phyloP scores from a whole-genome alignment of 805 yeast genomes.

The Candida morakotiae region DNA sequence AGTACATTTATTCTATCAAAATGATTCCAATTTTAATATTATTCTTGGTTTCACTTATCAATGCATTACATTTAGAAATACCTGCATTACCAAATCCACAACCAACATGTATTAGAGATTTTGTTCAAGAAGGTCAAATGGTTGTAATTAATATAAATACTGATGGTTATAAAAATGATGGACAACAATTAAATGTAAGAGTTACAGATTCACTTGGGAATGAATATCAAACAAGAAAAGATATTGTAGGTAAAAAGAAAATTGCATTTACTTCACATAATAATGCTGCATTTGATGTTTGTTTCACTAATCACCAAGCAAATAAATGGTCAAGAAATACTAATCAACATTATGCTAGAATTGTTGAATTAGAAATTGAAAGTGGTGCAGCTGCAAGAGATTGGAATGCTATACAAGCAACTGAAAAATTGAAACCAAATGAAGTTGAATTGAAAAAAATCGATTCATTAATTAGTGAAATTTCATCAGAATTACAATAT shows the following conservation, averaged over 20 bases:
- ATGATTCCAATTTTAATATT: slow-evolving; percentile 2
- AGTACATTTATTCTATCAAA: neutral
- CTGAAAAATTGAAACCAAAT: slow-evolving; percentile 87
- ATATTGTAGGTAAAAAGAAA: slow-evolving; percentile 66
- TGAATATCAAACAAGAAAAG: slow-evolving; percentile 71
- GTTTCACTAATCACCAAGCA: slow-evolving; percentile 66
- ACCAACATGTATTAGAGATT: slow-evolving; percentile 89
- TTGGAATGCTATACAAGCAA: slow-evolving; percentile 92
- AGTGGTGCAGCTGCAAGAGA: slow-evolving; percentile 97
- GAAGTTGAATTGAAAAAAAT: slow-evolving; percentile 87
- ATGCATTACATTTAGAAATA: slow-evolving; percentile 50
- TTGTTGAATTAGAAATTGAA: slow-evolving; percentile 86
- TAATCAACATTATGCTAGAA: slow-evolving; percentile 52
- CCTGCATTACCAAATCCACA: slow-evolving; percentile 43
- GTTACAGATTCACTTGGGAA: slow-evolving; percentile 81
- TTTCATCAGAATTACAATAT: slow-evolving; percentile 74
- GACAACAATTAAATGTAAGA: slow-evolving; percentile 68
- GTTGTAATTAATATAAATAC: slow-evolving; percentile 82
- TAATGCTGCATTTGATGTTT: slow-evolving; percentile 83
- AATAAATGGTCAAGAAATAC: slow-evolving; percentile 26
- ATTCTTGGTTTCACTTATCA: slow-evolving; percentile 14
- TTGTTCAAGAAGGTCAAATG: slow-evolving; percentile 76
- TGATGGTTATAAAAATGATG: slow-evolving; percentile 77
- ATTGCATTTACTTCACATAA: slow-evolving; percentile 84
- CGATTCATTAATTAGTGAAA: slow-evolving; percentile 82